Percentiles rank a stretch among this genome's conserved stretches.
Evolutionary conservation across 73 alveolate species (phyloP).

Genomic region (Paramecium pentaurelia): DNA sequence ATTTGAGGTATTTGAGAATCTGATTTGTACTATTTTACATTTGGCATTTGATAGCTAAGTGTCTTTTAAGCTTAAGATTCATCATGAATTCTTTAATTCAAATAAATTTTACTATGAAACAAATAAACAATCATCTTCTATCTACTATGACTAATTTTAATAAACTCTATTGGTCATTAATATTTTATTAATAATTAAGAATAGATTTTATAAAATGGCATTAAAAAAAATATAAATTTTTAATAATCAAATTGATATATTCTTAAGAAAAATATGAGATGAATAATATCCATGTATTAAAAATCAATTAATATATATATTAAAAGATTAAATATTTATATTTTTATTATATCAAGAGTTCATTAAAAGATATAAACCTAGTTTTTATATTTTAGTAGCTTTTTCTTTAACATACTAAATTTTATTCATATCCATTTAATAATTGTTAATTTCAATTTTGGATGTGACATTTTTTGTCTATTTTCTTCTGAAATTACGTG

Average conservation of each 20-base stretch:
- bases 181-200: background rate
- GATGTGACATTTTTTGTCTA: background rate
- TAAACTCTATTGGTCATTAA: background rate
- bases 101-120: background rate
- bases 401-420: background rate
- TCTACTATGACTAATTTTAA: background rate
- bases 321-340: background rate
- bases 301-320: too few relatives aligned
- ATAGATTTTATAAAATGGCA: background rate
- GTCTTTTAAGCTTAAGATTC: background rate
- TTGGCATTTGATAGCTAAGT: background rate
- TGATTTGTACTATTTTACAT: background rate
- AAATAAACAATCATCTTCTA: background rate
- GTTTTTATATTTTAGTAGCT: background rate
- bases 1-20: background rate
- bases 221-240: background rate
- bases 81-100: background rate
- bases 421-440: background rate
- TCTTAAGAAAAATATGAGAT: background rate
- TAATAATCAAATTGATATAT: background rate
- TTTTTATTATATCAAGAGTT: background rate
- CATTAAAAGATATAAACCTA: background rate
- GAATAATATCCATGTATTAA: background rate
- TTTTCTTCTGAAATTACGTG: background rate
- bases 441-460: background rate